These are phyloP conservation scores for Naganishia onofrii DNA, from an alignment of 768 basidiomycete genomes.

Conservation along the genomic window DNA sequence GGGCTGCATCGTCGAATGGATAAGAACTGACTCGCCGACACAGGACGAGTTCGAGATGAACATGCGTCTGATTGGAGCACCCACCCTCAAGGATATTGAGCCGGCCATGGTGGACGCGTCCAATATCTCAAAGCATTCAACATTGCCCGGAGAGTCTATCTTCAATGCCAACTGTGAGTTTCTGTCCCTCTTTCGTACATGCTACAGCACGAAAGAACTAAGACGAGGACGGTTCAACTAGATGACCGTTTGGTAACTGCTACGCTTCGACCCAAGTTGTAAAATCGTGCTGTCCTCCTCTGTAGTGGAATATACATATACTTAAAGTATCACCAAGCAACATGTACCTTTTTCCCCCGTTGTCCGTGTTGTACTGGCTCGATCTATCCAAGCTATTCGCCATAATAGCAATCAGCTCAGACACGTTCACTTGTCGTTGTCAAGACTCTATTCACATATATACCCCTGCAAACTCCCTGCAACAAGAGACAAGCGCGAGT, in stretches of 20 bases:
- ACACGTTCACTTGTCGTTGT: too few species aligned
- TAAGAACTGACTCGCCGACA: not conserved
- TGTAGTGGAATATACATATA: not conserved
- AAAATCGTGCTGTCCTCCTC: not conserved
- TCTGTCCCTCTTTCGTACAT: conserved; percentile 1
- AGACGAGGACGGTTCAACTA: not conserved
- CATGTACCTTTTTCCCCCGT: too few species aligned
- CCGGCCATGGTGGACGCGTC: conserved; percentile 87
- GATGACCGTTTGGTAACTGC: conserved; percentile 25
- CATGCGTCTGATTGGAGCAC: conserved; percentile 84
- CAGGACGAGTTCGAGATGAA: conserved; percentile 99
- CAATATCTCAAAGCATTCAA: conserved; percentile 65
- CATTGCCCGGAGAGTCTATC: conserved; percentile 70
- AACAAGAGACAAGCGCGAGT: not conserved
- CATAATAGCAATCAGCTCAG: too few species aligned
- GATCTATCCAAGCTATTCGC: too few species aligned
- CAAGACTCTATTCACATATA: not conserved
- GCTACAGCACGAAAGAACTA: not conserved
- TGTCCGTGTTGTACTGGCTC: not conserved
- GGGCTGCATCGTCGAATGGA: not conserved
- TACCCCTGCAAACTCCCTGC: too few species aligned
- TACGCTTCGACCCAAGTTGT: conserved; percentile 24
- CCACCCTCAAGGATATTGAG: conserved; percentile 70
- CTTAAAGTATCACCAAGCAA: not conserved
- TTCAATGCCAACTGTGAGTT: conserved; percentile 77